Conservation (phyloP, 169 alveolate genomes). For the Plasmodium cynomolgi region DNA sequence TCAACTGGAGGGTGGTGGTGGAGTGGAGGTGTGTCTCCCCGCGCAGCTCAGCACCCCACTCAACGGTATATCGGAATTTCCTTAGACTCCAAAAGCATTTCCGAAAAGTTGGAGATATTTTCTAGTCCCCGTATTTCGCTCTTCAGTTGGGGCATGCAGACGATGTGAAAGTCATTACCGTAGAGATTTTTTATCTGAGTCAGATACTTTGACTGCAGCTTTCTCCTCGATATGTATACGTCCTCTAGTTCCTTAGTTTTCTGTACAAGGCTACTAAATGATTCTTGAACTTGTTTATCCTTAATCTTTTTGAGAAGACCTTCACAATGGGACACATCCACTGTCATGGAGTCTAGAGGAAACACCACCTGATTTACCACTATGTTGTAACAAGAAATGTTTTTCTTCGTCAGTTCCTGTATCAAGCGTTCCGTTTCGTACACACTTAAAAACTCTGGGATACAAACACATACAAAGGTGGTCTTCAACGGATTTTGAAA, state of each 20-base stretch:
- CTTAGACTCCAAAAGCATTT: slow-evolving; percentile 78
- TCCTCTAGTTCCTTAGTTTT: slow-evolving; percentile 81
- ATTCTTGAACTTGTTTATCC: slow-evolving; percentile 8
- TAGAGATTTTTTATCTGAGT: slow-evolving; percentile 95
- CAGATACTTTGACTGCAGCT: slow-evolving; percentile 96
- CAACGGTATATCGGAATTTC: slow-evolving; percentile 78
- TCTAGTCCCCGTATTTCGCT: slow-evolving; percentile 92
- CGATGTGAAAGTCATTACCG: slow-evolving; percentile 96
- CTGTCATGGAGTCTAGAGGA: slow-evolving; percentile 84
- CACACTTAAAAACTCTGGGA: slow-evolving; percentile 98
- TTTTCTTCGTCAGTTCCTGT: slow-evolving; percentile 94
- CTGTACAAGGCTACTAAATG: slow-evolving; percentile 3
- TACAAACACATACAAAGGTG: slow-evolving; percentile 98
- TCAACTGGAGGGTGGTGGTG: not conserved
- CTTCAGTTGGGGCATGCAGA: slow-evolving; percentile 89
- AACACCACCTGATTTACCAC: slow-evolving; percentile 97
- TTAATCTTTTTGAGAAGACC: slow-evolving; percentile 1
- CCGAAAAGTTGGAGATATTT: slow-evolving; percentile 78
- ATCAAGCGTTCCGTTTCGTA: slow-evolving; percentile 99
- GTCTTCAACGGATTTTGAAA: slow-evolving; percentile 91
- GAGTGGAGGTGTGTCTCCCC: too few species aligned
- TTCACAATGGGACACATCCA: slow-evolving; percentile 24
- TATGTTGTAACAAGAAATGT: slow-evolving; percentile 96
- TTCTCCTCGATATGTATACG: slow-evolving; percentile 82
- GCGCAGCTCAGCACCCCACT: not conserved